Conservation (phyloP, 2,329 filamentous ascomycete genomes). For the Decorospora gaudefroyi region DNA sequence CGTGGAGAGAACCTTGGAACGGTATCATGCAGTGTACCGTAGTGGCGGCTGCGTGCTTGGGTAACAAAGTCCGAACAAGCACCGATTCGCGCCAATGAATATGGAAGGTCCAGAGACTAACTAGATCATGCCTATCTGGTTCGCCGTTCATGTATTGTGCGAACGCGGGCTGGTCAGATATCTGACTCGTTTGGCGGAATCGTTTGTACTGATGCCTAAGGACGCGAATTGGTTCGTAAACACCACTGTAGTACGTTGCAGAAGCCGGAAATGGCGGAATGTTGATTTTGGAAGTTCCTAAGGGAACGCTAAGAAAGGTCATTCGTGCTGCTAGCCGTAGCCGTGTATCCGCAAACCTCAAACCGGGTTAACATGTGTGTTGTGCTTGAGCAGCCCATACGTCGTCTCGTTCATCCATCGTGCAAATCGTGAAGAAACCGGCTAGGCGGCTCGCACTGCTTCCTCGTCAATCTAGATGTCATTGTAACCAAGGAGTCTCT, state of each 20-base stretch:
- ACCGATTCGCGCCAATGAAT: neutral
- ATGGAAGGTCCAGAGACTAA: neutral
- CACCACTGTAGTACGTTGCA: slow-evolving; percentile 7
- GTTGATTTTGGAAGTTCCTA: slow-evolving; percentile 1
- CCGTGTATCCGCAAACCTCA: slow-evolving; percentile 6
- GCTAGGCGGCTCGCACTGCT: neutral
- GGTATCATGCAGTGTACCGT: neutral
- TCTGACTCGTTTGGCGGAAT: neutral
- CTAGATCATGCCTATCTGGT: neutral
- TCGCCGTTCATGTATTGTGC: neutral
- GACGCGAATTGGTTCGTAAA: neutral
- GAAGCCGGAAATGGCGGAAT: slow-evolving; percentile 2
- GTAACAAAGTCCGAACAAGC: neutral
- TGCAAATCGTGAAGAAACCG: slow-evolving; percentile 18
- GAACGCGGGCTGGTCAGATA: neutral
- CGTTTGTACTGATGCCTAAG: neutral
- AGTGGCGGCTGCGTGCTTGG: neutral
- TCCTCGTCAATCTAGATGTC: slow-evolving; percentile 47
- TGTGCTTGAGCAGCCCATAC: slow-evolving; percentile 6
- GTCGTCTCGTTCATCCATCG: slow-evolving; percentile 32
- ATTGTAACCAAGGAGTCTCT: slow-evolving; percentile 56
- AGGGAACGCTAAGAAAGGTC: slow-evolving; percentile 1
- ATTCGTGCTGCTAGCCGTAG: slow-evolving; percentile 13
- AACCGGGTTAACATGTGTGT: neutral
- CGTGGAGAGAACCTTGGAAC: slow-evolving; percentile 11